phyloP scores from a whole-genome alignment of 352 stramenopile genomes.

The Phytophthora colocasiae region DNA sequence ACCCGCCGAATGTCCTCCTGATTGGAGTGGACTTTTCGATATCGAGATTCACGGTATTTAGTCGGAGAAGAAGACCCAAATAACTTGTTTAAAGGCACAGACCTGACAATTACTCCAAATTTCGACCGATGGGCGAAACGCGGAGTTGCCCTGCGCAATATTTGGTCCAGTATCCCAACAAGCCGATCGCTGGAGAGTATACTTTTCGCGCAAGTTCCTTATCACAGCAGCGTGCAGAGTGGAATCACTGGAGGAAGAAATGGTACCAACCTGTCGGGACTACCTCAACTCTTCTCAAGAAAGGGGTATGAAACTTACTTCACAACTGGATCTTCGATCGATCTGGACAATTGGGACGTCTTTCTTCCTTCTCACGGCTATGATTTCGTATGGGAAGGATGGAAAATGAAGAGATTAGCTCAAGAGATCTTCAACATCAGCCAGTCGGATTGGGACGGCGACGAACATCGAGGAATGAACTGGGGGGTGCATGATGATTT shows the following conservation, averaged over 20 bases:
- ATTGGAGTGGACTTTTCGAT: conserved; percentile 2
- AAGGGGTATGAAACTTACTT: conserved; percentile 2
- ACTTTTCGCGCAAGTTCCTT: neutral
- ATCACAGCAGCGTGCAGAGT: neutral
- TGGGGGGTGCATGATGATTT: conserved; percentile 60
- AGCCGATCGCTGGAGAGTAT: conserved; percentile 5
- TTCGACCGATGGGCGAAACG: conserved; percentile 2
- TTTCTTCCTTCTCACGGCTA: conserved; percentile 53
- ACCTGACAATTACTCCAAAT: conserved; percentile 1
- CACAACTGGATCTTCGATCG: conserved; percentile 18
- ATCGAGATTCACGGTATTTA: neutral
- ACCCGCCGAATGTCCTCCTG: neutral
- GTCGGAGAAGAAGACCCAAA: neutral
- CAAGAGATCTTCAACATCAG: conserved; percentile 36
- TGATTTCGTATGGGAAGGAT: conserved; percentile 34
- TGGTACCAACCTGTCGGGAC: neutral
- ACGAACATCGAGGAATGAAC: conserved; percentile 7
- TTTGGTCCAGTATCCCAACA: conserved; percentile 1
- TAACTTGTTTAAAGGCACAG: neutral
- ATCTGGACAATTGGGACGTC: conserved; percentile 48
- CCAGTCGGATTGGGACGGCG: conserved; percentile 30
- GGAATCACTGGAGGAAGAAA: neutral
- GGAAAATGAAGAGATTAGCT: conserved; percentile 35
- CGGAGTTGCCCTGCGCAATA: neutral
- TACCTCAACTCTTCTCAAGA: neutral